These are phyloP conservation scores for Anisodus acutangulus DNA, from an alignment of 257 asterid species.

Conservation along the genomic window DNA sequence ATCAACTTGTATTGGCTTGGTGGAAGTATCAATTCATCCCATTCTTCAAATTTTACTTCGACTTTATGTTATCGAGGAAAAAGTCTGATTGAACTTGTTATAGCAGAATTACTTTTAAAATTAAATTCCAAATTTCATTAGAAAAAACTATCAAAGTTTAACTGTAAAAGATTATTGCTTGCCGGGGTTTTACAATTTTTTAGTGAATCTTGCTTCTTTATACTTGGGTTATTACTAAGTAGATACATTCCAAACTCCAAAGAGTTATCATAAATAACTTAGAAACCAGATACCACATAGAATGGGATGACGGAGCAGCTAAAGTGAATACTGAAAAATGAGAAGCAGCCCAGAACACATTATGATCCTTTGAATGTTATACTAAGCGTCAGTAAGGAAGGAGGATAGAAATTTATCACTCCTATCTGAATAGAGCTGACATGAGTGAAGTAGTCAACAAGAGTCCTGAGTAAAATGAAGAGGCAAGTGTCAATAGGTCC, in stretches of 20 bases:
- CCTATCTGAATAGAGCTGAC: background rate
- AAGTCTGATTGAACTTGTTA: background rate
- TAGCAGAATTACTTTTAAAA: no score
- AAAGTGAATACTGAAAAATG: conserved; percentile 12
- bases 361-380: background rate
- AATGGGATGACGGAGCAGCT: background rate
- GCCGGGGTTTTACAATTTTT: background rate
- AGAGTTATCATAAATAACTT: background rate
- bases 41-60: background rate
- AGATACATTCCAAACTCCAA: background rate
- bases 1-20: background rate
- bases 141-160: background rate
- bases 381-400: background rate
- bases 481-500: conserved; percentile 1
- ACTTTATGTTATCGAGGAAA: background rate
- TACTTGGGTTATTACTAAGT: background rate
- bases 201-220: background rate
- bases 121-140: background rate
- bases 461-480: background rate
- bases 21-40: conserved; percentile 11
- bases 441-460: background rate
- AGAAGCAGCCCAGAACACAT: background rate
- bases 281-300: background rate
- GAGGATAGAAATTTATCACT: background rate
- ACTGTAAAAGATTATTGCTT: background rate